Conservation (phyloP, 2,329 filamentous ascomycete species). For the Pseudocercospora macadamiae region DNA sequence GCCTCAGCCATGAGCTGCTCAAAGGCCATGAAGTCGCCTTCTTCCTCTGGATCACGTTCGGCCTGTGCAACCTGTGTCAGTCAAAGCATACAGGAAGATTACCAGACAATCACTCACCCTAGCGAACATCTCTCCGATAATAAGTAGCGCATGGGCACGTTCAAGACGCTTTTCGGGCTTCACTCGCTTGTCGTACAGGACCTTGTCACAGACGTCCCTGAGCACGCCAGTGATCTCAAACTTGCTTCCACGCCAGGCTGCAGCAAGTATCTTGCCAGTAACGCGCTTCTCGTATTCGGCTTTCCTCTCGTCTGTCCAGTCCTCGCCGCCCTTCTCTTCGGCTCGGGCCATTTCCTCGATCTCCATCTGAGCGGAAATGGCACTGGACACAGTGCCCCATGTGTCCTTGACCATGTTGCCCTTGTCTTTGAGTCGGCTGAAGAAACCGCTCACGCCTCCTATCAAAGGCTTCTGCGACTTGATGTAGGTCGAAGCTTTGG, state of each 20-base stretch:
- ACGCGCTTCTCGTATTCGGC: slow-evolving; percentile 93
- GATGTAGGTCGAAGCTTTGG: slow-evolving; percentile 83
- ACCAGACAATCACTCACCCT: slow-evolving; percentile 62
- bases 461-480: slow-evolving; percentile 92
- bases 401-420: slow-evolving; percentile 96
- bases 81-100: not conserved
- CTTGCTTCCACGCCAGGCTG: slow-evolving; percentile 93
- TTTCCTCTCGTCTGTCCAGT: slow-evolving; percentile 98
- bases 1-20: slow-evolving; percentile 97
- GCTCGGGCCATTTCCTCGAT: slow-evolving; percentile 99
- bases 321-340: slow-evolving; percentile 91
- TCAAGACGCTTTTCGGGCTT: slow-evolving; percentile 83
- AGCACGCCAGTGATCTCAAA: slow-evolving; percentile 98
- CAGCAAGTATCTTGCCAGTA: slow-evolving; percentile 96
- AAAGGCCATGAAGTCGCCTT: slow-evolving; percentile 98
- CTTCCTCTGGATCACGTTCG: slow-evolving; percentile 86
- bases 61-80: slow-evolving; percentile 59
- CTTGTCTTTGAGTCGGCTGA: slow-evolving; percentile 92
- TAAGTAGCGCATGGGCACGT: slow-evolving; percentile 83
- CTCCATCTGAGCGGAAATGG: slow-evolving; percentile 95
- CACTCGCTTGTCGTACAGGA: slow-evolving; percentile 79
- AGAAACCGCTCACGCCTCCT: slow-evolving; percentile 86
- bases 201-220: slow-evolving; percentile 88
- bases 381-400: slow-evolving; percentile 95
- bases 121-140: slow-evolving; percentile 85